Conservation (phyloP, 2,329 filamentous ascomycete genomes). For the Aspergillus pseudotamarii region DNA sequence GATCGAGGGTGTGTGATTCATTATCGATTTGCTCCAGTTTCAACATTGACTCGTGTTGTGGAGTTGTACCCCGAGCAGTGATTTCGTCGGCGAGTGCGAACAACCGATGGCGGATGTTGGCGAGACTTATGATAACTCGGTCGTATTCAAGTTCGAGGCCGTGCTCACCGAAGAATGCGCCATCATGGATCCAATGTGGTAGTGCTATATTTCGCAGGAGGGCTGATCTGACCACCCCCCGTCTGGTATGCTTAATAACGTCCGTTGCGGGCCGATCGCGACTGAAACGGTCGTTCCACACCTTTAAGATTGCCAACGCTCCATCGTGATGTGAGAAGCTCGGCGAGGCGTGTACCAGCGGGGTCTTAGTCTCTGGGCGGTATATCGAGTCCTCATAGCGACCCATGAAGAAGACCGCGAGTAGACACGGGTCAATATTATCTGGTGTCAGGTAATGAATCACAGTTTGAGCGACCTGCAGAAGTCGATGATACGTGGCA, state of each 20-base stretch:
- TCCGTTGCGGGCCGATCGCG: not conserved
- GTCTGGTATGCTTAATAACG: not conserved
- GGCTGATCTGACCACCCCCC: not conserved
- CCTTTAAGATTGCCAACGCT: not conserved
- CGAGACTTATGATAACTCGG: not conserved
- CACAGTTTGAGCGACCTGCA: not conserved
- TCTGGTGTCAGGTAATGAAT: not conserved
- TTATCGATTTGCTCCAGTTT: not conserved
- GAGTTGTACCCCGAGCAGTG: not conserved
- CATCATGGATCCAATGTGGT: not conserved
- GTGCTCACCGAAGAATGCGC: not conserved
- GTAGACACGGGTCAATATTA: not conserved
- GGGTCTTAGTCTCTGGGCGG: not conserved
- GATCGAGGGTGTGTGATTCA: not conserved
- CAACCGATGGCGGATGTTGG: not conserved
- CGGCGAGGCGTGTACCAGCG: not conserved
- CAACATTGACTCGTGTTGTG: not conserved
- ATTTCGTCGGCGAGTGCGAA: not conserved
- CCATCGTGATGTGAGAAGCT: conserved; percentile 3
- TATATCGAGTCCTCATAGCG: not conserved
- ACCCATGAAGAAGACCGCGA: not conserved
- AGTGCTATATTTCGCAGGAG: not conserved
- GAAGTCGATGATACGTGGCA: not conserved
- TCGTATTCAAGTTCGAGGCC: not conserved
- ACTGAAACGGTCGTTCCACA: not conserved